Base-by-base conservation (phyloP, 441 rosid species). In the Populus hybrid region DNA sequence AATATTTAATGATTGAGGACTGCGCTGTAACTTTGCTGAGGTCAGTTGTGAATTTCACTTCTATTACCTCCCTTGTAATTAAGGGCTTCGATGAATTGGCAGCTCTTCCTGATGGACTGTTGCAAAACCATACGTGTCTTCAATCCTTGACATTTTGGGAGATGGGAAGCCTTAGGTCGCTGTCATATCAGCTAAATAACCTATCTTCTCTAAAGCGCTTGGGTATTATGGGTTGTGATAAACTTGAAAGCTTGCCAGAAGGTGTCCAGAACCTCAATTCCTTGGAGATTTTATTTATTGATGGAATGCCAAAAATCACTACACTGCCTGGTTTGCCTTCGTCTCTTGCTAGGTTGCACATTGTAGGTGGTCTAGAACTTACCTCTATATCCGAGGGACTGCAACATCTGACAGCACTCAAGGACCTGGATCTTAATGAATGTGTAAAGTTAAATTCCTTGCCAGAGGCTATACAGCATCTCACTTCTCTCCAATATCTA, bases 161-260 rank as follows among this genome's bases (percentile, higher is more conserved):
- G 7, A 34, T 34, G 35, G 0, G 5, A 6, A 70, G 16, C 30
- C 54, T 50, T 1, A n/a, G 24, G 36, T 74, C 70, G n/a, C 46
- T 40, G 50, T 12, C 76, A 21, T 34, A 67, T 6, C 69, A 67
- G 20, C 28, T 76, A 21, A 40, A 72, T 18, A 66, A 46, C 16
- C 36, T 68, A 20, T 54, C 67, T 10, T 8, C 74, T 63, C 79
- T 82, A 0, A 75, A 69, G 26, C 0, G 0, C 0, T 63, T 78
- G 24, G 0, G 0, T 0, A 10, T 78, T 59, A 0, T 6, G 0
- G 0, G 0, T 0, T 72, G 77, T 54, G 0, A 10, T 23, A 1
- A 69, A 23, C 57, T 82, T 24, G 77, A 72, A 34, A 68, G 28
- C 76, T 76, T 82, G 65, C 77, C 84, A 3, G 54, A 73, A 7